A percentile compares a stretch with the other conserved stretches of the same genome.
Evolutionary conservation across 805 yeast genomes (phyloP).

Genomic region (Candida chauliodis): DNA sequence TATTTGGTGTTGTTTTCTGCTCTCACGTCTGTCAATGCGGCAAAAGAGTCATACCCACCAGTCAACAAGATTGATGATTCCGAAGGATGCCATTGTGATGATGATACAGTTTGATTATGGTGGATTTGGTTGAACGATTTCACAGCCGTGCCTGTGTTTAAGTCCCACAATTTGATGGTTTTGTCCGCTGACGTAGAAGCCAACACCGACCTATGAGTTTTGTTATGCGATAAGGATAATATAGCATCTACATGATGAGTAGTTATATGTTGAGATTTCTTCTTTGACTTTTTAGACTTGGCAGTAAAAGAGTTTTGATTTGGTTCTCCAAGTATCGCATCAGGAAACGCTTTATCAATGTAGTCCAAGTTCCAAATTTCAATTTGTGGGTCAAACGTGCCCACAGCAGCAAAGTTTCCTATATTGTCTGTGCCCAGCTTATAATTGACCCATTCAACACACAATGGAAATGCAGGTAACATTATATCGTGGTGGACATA

Average conservation of each 20-base stretch:
- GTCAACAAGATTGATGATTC: conserved; percentile 72
- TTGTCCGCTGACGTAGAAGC: conserved; percentile 95
- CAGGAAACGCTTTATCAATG: conserved; percentile 92
- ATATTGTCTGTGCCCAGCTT: conserved; percentile 55
- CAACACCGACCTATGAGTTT: conserved; percentile 73
- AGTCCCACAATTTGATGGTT: conserved; percentile 95
- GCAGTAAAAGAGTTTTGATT: conserved; percentile 40
- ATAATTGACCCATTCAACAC: conserved; percentile 92
- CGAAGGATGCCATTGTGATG: conserved; percentile 77
- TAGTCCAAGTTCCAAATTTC: conserved; percentile 96
- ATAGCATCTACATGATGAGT: conserved; percentile 94
- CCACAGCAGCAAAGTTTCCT: conserved; percentile 94
- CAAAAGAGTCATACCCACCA: conserved; percentile 89
- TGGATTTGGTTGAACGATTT: conserved; percentile 73
- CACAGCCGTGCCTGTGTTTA: conserved; percentile 69
- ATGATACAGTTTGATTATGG: conserved; percentile 73
- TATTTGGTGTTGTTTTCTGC: conserved; percentile 58
- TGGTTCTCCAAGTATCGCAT: conserved; percentile 82
- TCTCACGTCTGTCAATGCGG: conserved; percentile 83
- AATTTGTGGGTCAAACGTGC: conserved; percentile 95
- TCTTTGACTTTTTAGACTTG: conserved; percentile 42
- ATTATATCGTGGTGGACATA: conserved; percentile 95
- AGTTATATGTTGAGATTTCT: conserved; percentile 48
- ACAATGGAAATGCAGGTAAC: conserved; percentile 95
- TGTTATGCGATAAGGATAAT: conserved; percentile 80